Evolutionary conservation across 306 rosid species (phyloP), one percentile per base, ranked within the genome.

Genomic region (Fagus crenata): DNA sequence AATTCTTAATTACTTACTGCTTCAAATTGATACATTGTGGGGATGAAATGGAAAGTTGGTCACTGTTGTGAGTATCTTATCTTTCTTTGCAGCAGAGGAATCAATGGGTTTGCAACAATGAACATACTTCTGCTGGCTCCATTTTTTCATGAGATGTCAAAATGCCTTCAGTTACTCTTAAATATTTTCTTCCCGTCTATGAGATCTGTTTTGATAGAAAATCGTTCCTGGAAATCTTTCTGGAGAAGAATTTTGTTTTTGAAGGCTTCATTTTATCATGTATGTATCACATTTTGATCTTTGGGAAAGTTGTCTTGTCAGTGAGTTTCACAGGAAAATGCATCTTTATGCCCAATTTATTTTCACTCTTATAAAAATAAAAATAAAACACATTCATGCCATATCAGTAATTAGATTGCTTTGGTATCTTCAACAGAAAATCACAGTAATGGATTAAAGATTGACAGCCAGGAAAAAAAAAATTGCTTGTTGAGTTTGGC

Each of bases 121-220:
- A n/a, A n/a, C n/a, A n/a, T n/a, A 72, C 46, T n/a, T 60, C 75
- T 72, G 65, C 76, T 73, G 82, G 61, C 71, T 74, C 79, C 15
- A 73, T 60, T 69, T 71, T 67, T 7, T 43, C 49, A 42, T 81
- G 64, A 72, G 56, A 54, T 67, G 78, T 65, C n/a, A 40, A 77
- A 56, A 58, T 51, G 5, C 37, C 65, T 14, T 55, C 4, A 56
- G 46, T 54, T 42, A 2, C 43, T 36, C 33, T 22, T 6, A 3
- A n/a, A 39, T 65, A n/a, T n/a, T 67, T 28, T 46, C 77, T 65
- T 77, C 35, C n/a, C 1, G 42, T 59, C 49, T n/a, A 28, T 22
- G 0, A 73, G 7, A 73, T 32, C 28, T 73, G 37, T 56, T 17
- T 53, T 2, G 74, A 7, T 46, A 71, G 28, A 31, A 56, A 56